Evolutionary conservation across 2,329 filamentous ascomycete species (phyloP).

Genomic region (Monosporascus cannonballus): DNA sequence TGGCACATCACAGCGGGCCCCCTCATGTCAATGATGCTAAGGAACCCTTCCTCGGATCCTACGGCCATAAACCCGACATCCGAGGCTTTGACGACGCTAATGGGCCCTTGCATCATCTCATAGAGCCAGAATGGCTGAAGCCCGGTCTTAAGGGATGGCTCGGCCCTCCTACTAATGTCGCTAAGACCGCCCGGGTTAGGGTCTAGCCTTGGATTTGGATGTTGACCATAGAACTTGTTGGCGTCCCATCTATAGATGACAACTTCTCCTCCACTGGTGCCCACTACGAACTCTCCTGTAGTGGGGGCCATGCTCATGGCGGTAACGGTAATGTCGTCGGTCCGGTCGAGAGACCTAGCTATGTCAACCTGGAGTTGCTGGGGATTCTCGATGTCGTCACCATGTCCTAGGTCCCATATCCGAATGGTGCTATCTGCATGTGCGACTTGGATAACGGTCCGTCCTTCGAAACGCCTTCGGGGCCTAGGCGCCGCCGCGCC

Average conservation of each 20-base stretch:
- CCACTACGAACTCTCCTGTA: conserved; percentile 80
- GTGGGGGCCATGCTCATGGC: conserved; percentile 73
- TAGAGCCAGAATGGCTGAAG: conserved; percentile 75
- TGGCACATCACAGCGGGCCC: conserved; percentile 81
- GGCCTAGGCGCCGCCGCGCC: conserved; percentile 67
- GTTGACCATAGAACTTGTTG: conserved; percentile 66
- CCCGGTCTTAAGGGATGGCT: conserved; percentile 70
- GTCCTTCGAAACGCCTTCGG: conserved; percentile 70
- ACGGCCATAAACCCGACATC: conserved; percentile 88
- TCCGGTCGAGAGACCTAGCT: conserved; percentile 73
- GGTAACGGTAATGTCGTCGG: conserved; percentile 68
- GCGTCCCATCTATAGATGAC: conserved; percentile 82
- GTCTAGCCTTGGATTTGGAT: conserved; percentile 46
- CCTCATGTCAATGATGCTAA: conserved; percentile 81
- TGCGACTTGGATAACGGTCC: conserved; percentile 79
- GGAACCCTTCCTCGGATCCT: conserved; percentile 74
- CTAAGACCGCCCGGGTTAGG: conserved; percentile 65
- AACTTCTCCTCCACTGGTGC: conserved; percentile 76
- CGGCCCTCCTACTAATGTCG: conserved; percentile 66
- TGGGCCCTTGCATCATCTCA: conserved; percentile 74
- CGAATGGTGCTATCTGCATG: conserved; percentile 90
- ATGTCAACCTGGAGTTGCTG: conserved; percentile 79
- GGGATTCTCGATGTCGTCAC: conserved; percentile 87
- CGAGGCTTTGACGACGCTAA: conserved; percentile 77
- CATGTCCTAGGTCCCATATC: conserved; percentile 87